Percentiles rank a stretch among this genome's conserved stretches.
phyloP scores from a whole-genome alignment of 2,329 filamentous ascomycete species.

The Acephala macrosclerotiorum region DNA sequence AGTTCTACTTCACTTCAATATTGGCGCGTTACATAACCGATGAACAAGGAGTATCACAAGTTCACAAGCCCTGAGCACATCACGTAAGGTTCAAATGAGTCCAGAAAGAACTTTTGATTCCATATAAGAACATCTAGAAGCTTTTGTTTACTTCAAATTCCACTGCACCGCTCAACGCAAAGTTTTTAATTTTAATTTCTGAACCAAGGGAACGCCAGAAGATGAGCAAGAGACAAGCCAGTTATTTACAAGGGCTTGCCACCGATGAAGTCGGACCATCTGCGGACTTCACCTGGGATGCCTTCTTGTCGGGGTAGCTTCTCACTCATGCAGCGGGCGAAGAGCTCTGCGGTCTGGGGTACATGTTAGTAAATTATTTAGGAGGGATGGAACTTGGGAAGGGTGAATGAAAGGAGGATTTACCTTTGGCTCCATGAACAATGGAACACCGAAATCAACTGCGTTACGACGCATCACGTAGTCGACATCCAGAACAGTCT shows the following conservation, averaged over 20 bases:
- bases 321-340: slow-evolving; percentile 95
- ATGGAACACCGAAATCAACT: slow-evolving; percentile 95
- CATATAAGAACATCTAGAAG: slow-evolving; percentile 8
- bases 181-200: neutral
- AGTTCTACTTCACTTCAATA: too few relatives aligned
- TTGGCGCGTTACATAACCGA: too few relatives aligned
- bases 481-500: slow-evolving; percentile 88
- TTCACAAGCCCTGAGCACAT: neutral
- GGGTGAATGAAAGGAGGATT: slow-evolving; percentile 42
- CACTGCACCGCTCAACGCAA: neutral
- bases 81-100: neutral
- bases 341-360: slow-evolving; percentile 86
- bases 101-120: slow-evolving; percentile 19
- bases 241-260: slow-evolving; percentile 73
- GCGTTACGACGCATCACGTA: slow-evolving; percentile 99
- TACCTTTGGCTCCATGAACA: slow-evolving; percentile 99
- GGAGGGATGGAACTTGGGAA: neutral
- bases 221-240: slow-evolving; percentile 1
- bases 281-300: slow-evolving; percentile 88
- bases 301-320: slow-evolving; percentile 90
- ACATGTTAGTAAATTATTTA: slow-evolving; percentile 39
- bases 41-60: too few relatives aligned
- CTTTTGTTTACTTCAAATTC: slow-evolving; percentile 1
- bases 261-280: slow-evolving; percentile 95
- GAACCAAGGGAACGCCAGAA: slow-evolving; percentile 7